These are phyloP conservation scores for Thalassiosira mediterranea DNA, from an alignment of 352 stramenopile species.

Conservation along the genomic window DNA sequence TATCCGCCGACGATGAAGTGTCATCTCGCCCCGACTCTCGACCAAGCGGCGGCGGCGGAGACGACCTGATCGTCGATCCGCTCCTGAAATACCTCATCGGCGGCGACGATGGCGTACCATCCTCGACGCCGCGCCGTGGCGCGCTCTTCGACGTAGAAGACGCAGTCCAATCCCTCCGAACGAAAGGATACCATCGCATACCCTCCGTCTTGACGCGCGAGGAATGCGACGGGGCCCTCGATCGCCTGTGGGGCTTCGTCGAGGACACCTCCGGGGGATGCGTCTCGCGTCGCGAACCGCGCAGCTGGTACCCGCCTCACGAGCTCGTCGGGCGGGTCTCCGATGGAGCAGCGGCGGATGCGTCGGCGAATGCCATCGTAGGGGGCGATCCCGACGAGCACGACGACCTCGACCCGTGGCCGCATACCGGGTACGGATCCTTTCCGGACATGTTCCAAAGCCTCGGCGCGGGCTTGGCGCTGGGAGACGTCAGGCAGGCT, in stretches of 20 bases:
- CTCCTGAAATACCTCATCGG: conserved; percentile 26
- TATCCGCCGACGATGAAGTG: too few relatives aligned
- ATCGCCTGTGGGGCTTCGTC: conserved; percentile 64
- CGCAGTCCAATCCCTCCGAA: conserved; percentile 31
- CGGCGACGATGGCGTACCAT: not conserved
- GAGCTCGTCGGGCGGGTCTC: too few relatives aligned
- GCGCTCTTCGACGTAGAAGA: conserved; percentile 25
- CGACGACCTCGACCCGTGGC: conserved; percentile 46
- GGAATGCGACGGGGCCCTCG: conserved; percentile 51
- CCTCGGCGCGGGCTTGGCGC: conserved; percentile 61
- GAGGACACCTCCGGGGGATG: conserved; percentile 50
- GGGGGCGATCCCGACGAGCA: conserved; percentile 2
- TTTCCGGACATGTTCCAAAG: conserved; percentile 57
- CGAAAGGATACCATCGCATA: conserved; percentile 54
- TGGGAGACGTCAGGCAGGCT: conserved; percentile 50
- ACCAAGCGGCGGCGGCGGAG: not conserved
- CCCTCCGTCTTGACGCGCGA: conserved; percentile 40
- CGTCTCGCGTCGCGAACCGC: conserved; percentile 38
- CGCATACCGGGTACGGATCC: conserved; percentile 40
- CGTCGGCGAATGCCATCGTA: not conserved
- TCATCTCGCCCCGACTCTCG: too few relatives aligned
- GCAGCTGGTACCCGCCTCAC: conserved; percentile 50
- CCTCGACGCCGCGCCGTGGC: not conserved
- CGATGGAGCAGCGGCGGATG: not conserved
- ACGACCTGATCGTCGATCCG: conserved; percentile 24